These are phyloP conservation scores for Akanthomyces lecanii DNA, from an alignment of 2,329 filamentous ascomycete genomes.

Conservation along the genomic window DNA sequence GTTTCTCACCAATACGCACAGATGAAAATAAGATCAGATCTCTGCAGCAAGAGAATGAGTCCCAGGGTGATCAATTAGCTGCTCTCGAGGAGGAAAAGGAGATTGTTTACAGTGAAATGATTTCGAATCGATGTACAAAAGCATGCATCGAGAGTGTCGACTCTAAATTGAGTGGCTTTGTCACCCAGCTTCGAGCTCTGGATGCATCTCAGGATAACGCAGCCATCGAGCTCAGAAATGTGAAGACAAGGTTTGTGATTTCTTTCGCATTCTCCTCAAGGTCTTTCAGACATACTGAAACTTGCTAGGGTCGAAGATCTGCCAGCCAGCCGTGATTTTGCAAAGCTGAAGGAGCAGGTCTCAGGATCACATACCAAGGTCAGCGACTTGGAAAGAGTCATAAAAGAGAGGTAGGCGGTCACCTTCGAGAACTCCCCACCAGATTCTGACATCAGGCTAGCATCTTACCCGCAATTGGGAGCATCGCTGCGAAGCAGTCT, in stretches of 20 bases:
- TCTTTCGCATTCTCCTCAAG: neutral
- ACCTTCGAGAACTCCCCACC: neutral
- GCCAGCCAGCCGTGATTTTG: neutral
- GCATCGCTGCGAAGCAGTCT: neutral
- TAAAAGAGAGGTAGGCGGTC: neutral
- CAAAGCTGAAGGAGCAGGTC: neutral
- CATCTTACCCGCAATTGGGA: neutral
- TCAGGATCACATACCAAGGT: neutral
- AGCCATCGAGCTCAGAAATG: neutral
- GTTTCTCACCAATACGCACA: neutral
- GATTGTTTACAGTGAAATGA: neutral
- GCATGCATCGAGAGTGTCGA: neutral
- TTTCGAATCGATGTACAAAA: neutral
- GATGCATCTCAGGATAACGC: constrained; percentile 3
- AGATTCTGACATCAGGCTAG: neutral
- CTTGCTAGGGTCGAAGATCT: neutral
- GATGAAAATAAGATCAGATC: constrained; percentile 4
- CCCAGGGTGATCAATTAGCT: neutral
- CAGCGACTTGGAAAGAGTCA: neutral
- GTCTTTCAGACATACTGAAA: neutral
- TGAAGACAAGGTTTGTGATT: neutral
- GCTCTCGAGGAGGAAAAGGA: neutral
- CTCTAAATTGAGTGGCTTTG: neutral
- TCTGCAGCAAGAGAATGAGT: neutral
- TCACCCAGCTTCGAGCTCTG: neutral